These are phyloP conservation scores for Gymnopus androsaceus DNA, from an alignment of 1,284 basidiomycete species.

Conservation along the genomic window DNA sequence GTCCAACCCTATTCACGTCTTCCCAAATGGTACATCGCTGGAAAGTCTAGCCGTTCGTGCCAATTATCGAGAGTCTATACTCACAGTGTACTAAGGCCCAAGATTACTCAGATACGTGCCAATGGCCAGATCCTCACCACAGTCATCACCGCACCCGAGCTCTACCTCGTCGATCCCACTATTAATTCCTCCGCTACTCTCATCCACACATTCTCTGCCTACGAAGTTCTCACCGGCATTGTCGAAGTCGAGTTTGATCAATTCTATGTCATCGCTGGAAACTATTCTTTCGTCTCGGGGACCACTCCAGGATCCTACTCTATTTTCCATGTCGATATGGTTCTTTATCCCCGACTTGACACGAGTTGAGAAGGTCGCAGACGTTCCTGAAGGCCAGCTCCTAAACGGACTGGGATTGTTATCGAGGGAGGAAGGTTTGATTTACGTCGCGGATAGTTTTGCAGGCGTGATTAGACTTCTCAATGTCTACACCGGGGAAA, in stretches of 20 bases:
- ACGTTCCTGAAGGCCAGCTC: background rate
- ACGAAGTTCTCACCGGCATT: background rate
- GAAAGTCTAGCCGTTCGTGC: background rate
- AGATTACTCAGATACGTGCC: too few species aligned
- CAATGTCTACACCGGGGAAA: background rate
- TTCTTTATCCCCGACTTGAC: too few species aligned
- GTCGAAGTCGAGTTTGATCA: background rate
- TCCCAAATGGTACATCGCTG: background rate
- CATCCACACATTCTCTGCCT: background rate
- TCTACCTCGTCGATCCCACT: background rate
- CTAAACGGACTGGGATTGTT: background rate
- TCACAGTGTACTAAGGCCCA: too few species aligned
- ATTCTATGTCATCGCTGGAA: background rate
- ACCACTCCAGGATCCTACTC: background rate
- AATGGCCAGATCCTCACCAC: background rate
- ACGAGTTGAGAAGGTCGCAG: background rate
- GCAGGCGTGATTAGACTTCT: background rate
- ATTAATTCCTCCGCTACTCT: background rate
- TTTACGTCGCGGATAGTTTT: background rate
- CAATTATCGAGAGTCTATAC: too few species aligned
- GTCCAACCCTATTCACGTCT: background rate
- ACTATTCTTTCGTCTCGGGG: background rate
- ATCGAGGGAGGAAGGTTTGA: background rate
- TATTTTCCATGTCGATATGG: background rate
- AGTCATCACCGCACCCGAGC: background rate